Conservation (phyloP, 495 filamentous ascomycete species). For the Trypethelium eluteriae region DNA sequence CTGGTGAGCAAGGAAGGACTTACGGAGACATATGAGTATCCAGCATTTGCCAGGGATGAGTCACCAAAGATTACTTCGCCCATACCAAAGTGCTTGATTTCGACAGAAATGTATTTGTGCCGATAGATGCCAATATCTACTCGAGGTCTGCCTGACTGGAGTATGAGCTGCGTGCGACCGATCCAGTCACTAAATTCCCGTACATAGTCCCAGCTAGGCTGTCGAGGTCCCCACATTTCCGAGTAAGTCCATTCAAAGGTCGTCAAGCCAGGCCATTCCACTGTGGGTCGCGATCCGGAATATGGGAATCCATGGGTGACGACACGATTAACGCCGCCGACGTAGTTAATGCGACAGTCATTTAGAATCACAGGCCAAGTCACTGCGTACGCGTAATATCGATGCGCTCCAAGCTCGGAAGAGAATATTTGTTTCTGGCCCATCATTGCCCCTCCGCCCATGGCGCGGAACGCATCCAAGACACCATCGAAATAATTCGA, state of each 20-base stretch:
- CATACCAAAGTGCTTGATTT: conserved; percentile 11
- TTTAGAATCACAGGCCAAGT: background rate
- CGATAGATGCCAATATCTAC: conserved; percentile 6
- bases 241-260: conserved; percentile 10
- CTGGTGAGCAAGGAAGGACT: background rate
- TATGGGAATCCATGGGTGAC: conserved; percentile 8
- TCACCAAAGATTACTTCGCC: conserved; percentile 14
- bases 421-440: conserved; percentile 1
- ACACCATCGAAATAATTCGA: conserved; percentile 5
- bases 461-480: conserved; percentile 3
- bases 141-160: background rate
- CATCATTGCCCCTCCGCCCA: conserved; percentile 4
- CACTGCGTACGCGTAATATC: background rate
- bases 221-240: conserved; percentile 10
- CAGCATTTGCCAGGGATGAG: background rate
- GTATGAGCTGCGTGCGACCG: conserved; percentile 2
- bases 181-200: background rate
- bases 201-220: background rate
- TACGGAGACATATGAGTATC: background rate
- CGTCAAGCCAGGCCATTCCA: conserved; percentile 7
- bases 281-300: background rate
- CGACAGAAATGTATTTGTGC: conserved; percentile 1
- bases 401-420: conserved; percentile 6
- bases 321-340: background rate
- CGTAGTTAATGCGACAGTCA: conserved; percentile 6